These are phyloP conservation scores for Pholiota microspora DNA, from an alignment of 768 basidiomycete genomes.

Conservation along the genomic window DNA sequence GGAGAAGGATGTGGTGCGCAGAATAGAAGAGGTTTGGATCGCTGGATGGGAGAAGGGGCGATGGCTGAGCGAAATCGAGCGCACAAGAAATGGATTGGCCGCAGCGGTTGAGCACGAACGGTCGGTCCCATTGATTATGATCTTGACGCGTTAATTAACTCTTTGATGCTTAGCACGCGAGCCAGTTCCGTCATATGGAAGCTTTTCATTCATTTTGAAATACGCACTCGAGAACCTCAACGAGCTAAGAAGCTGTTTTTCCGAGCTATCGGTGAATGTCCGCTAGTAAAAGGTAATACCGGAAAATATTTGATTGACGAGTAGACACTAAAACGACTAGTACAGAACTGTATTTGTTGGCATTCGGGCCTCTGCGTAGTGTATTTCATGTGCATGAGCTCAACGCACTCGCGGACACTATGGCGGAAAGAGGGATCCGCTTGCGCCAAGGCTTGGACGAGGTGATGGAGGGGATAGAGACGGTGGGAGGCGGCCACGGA, in stretches of 20 bases:
- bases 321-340: conserved; percentile 4
- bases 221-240: conserved; percentile 53
- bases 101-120: conserved; percentile 66
- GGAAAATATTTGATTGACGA: neutral
- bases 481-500: conserved; percentile 19
- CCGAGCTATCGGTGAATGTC: conserved; percentile 73
- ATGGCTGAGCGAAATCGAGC: conserved; percentile 70
- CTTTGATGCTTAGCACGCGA: conserved; percentile 47
- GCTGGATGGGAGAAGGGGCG: conserved; percentile 75
- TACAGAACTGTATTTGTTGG: conserved; percentile 73
- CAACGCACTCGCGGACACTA: conserved; percentile 60
- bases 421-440: conserved; percentile 75
- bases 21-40: conserved; percentile 73
- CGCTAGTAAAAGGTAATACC: conserved; percentile 64
- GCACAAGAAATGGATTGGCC: conserved; percentile 61
- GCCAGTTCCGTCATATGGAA: conserved; percentile 70
- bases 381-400: conserved; percentile 64
- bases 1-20: conserved; percentile 56
- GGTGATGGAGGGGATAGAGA: conserved; percentile 38
- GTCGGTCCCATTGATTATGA: conserved; percentile 34
- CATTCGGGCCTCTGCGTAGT: conserved; percentile 67
- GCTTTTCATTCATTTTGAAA: conserved; percentile 76
- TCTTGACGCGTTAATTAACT: neutral
- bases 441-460: conserved; percentile 63
- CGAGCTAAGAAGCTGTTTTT: conserved; percentile 73